Evolutionary conservation across 495 filamentous ascomycete genomes (phyloP).

Genomic region (Aspergillus nidulans): DNA sequence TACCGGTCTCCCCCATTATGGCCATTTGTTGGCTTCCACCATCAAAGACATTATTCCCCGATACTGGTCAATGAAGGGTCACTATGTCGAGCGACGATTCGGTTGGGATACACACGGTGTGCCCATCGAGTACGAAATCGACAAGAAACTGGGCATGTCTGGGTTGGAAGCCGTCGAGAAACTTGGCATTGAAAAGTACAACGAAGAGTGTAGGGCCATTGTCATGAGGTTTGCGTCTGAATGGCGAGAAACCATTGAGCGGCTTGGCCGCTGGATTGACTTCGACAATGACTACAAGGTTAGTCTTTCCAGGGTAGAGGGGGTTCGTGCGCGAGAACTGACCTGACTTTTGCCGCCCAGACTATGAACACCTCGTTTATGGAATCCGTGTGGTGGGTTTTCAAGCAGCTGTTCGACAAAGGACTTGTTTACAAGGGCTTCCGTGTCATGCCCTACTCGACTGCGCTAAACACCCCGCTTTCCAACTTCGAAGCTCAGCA

Average conservation of each 20-base stretch:
- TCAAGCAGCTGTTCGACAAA: constrained; percentile 88
- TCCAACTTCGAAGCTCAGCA: constrained; percentile 94
- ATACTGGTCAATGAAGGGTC: constrained; percentile 98
- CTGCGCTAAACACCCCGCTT: constrained; percentile 80
- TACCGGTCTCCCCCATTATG: constrained; percentile 86
- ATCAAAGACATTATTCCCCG: constrained; percentile 97
- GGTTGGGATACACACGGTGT: constrained; percentile 93
- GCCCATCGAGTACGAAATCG: constrained; percentile 96
- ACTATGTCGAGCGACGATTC: constrained; percentile 69
- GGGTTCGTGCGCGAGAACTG: neutral
- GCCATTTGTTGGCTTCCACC: constrained; percentile 90
- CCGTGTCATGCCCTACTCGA: constrained; percentile 93
- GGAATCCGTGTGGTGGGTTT: constrained; percentile 97
- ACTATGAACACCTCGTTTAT: constrained; percentile 94
- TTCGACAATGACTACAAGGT: constrained; percentile 98
- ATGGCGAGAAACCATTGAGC: constrained; percentile 86
- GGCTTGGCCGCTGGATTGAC: constrained; percentile 95
- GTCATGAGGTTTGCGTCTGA: constrained; percentile 90
- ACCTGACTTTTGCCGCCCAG: constrained; percentile 29
- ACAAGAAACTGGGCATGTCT: constrained; percentile 91
- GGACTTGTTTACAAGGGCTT: constrained; percentile 83
- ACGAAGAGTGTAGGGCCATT: constrained; percentile 86
- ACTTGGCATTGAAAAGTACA: constrained; percentile 87
- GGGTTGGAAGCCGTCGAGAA: constrained; percentile 84
- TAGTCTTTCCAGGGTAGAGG: neutral